Conservation (phyloP, 1,284 basidiomycete genomes). For the Cryptococcus sp. region DNA sequence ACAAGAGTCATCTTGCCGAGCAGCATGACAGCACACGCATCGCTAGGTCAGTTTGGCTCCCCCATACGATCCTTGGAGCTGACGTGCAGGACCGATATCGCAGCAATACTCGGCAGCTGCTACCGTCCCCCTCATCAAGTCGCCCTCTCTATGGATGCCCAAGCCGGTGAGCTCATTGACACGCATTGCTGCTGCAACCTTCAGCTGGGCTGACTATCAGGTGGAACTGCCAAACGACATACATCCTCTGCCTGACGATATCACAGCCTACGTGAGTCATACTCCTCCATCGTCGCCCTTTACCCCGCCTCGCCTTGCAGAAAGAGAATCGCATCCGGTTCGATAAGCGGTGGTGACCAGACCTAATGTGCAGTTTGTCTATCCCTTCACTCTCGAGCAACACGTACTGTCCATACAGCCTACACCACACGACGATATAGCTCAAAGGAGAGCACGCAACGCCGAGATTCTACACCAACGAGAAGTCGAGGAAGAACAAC, state of each 20-base stretch:
- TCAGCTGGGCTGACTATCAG: conserved; percentile 47
- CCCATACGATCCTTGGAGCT: no score
- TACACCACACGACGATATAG: conserved; percentile 60
- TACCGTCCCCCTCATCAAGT: conserved; percentile 78
- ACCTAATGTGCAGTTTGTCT: conserved; percentile 65
- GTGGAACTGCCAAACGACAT: conserved; percentile 79
- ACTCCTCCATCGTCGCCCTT: neutral
- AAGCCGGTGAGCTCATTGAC: conserved; percentile 58
- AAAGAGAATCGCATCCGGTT: no score
- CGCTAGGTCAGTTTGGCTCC: no score
- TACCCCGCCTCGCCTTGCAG: neutral
- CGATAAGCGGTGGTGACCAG: neutral
- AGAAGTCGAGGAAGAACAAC: conserved; percentile 68
- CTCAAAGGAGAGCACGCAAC: conserved; percentile 59
- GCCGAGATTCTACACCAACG: conserved; percentile 64
- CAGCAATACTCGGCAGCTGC: conserved; percentile 68
- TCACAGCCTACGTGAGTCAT: conserved; percentile 70
- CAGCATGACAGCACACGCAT: neutral
- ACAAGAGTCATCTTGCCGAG: no score
- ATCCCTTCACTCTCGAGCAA: conserved; percentile 83
- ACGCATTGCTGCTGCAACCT: neutral
- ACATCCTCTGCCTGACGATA: conserved; percentile 81
- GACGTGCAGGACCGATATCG: conserved; percentile 35
- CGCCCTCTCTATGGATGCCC: conserved; percentile 80
- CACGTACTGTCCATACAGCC: conserved; percentile 70